Evolutionary conservation across 1,284 basidiomycete genomes (phyloP).

Genomic region (Moesziomyces parantarcticus): DNA sequence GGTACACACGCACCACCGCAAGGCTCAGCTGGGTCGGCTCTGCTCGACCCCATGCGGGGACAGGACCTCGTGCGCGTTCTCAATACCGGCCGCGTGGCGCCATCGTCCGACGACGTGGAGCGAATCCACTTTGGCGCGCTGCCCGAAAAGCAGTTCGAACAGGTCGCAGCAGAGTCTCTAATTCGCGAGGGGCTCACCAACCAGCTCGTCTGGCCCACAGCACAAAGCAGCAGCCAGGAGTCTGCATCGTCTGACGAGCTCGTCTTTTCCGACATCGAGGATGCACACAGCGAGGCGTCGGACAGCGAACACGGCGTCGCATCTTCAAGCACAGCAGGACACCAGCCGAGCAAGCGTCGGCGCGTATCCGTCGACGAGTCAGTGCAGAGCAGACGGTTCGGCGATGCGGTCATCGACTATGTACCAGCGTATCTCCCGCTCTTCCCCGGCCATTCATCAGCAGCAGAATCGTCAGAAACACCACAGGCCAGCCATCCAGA

Average conservation of each 20-base stretch:
- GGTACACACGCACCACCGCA: constrained; percentile 8
- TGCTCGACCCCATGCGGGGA: constrained; percentile 41
- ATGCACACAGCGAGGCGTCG: constrained; percentile 8
- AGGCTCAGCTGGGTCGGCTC: constrained; percentile 10
- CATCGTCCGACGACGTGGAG: constrained; percentile 21
- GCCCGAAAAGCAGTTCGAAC: constrained; percentile 16
- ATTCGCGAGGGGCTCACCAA: constrained; percentile 22
- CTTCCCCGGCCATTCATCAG: constrained; percentile 10
- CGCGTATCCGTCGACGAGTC: constrained; percentile 1
- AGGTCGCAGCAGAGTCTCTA: constrained; percentile 26
- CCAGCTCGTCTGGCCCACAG: constrained; percentile 30
- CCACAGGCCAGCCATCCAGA: neutral
- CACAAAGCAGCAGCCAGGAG: constrained; percentile 14
- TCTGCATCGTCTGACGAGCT: constrained; percentile 22
- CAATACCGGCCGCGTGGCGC: constrained; percentile 21
- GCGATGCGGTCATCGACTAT: constrained; percentile 36
- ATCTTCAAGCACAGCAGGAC: no score
- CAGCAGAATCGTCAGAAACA: neutral
- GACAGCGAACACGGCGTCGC: neutral
- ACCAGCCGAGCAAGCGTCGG: constrained; percentile 12
- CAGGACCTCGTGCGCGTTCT: constrained; percentile 39
- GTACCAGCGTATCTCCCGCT: constrained; percentile 36
- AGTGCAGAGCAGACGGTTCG: constrained; percentile 16
- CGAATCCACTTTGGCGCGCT: constrained; percentile 22
- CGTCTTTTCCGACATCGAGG: constrained; percentile 31